phyloP scores from a whole-genome alignment of 73 alveolate species.

The Tetrahymena thermophila region DNA sequence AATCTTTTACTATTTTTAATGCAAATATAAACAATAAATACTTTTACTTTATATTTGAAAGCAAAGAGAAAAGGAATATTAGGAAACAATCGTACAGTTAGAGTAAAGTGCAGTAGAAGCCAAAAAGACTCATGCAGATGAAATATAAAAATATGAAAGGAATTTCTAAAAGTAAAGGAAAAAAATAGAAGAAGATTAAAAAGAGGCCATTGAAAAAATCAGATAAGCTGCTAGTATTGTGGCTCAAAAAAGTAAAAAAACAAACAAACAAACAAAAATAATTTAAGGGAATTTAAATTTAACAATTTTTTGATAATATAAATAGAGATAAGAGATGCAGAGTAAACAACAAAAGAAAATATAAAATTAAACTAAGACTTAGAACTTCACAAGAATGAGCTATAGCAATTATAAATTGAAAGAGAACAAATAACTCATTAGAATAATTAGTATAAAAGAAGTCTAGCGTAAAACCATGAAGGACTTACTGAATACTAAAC shows the following conservation, averaged over 20 bases:
- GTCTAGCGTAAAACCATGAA: constrained; percentile 5
- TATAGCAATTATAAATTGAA: constrained; percentile 10
- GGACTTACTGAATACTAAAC: constrained; percentile 9
- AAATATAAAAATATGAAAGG: constrained; percentile 1
- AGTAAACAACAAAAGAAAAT: constrained; percentile 30
- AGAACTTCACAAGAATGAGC: neutral
- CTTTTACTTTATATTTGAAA: neutral
- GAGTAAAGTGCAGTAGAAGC: neutral
- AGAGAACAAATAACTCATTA: constrained; percentile 7
- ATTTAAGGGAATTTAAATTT: neutral
- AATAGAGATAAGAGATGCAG: constrained; percentile 26
- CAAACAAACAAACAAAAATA: neutral
- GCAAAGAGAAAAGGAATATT: constrained; percentile 1
- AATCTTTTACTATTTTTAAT: no score
- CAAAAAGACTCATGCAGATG: constrained; percentile 19
- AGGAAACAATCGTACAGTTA: neutral
- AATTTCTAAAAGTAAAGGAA: constrained; percentile 13
- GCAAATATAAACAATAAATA: no score
- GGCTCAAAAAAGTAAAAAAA: constrained; percentile 2
- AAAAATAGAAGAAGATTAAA: constrained; percentile 7
- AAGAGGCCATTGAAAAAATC: constrained; percentile 25
- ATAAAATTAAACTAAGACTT: constrained; percentile 34
- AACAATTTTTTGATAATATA: neutral
- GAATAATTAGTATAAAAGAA: constrained; percentile 2
- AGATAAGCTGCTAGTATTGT: constrained; percentile 35